These are phyloP conservation scores for Pyronema domesticum DNA, from an alignment of 495 filamentous ascomycete species.

Conservation along the genomic window DNA sequence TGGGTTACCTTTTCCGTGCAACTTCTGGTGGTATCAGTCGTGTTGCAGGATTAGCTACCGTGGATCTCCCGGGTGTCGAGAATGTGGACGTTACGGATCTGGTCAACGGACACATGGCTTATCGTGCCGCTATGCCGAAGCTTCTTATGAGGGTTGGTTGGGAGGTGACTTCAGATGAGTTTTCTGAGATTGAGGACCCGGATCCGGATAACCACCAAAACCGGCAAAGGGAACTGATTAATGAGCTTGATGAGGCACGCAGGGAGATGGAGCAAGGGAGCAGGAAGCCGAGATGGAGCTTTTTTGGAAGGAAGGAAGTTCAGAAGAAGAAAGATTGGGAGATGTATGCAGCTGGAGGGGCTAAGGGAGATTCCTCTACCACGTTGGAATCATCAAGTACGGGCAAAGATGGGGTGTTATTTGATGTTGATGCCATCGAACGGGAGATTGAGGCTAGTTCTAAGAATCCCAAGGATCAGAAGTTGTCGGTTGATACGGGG, in stretches of 20 bases:
- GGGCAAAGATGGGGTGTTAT: slow-evolving; percentile 48
- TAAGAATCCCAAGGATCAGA: slow-evolving; percentile 28
- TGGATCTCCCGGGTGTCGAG: slow-evolving; percentile 65
- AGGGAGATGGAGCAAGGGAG: slow-evolving; percentile 61
- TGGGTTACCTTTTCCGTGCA: slow-evolving; percentile 91
- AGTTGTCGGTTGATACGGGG: not conserved
- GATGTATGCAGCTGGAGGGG: slow-evolving; percentile 47
- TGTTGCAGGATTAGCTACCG: slow-evolving; percentile 69
- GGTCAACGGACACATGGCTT: slow-evolving; percentile 92
- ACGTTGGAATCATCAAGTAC: slow-evolving; percentile 5
- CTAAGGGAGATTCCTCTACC: not conserved
- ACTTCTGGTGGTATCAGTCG: slow-evolving; percentile 84
- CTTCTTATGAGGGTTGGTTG: slow-evolving; percentile 74
- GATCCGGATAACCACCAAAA: slow-evolving; percentile 84
- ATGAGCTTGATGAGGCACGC: slow-evolving; percentile 86
- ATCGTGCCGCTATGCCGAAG: slow-evolving; percentile 76
- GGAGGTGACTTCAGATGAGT: slow-evolving; percentile 81
- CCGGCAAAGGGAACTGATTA: slow-evolving; percentile 81
- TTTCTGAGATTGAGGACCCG: slow-evolving; percentile 91
- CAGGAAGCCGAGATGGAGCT: slow-evolving; percentile 44
- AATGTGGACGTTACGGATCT: slow-evolving; percentile 75
- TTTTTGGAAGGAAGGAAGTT: slow-evolving; percentile 60
- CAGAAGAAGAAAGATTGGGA: slow-evolving; percentile 85
- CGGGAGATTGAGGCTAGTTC: slow-evolving; percentile 46
- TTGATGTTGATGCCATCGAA: slow-evolving; percentile 89